These are phyloP conservation scores for Cyathus striatus DNA, from an alignment of 768 basidiomycete species.

Conservation along the genomic window DNA sequence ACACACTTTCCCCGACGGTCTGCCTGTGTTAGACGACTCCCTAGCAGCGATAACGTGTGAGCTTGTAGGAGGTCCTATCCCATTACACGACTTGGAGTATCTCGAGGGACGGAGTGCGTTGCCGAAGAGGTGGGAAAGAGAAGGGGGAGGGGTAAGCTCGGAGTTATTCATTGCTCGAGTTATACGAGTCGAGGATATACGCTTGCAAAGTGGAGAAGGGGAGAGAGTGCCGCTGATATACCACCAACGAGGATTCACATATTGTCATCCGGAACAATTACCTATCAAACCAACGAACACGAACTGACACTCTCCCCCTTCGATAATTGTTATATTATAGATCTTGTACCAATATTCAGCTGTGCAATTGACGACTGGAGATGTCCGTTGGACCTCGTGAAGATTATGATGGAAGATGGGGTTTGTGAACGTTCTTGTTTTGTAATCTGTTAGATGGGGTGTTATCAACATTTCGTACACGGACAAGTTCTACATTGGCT, in stretches of 20 bases:
- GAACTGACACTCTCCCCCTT: too few relatives aligned
- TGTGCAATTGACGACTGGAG: too few relatives aligned
- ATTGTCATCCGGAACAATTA: constrained; percentile 19
- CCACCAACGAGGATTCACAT: constrained; percentile 56
- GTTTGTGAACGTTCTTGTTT: too few relatives aligned
- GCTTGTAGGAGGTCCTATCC: constrained; percentile 55
- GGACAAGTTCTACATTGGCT: too few relatives aligned
- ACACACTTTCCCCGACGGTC: constrained; percentile 43
- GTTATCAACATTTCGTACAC: too few relatives aligned
- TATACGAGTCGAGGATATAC: constrained; percentile 43
- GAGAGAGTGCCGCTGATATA: constrained; percentile 56
- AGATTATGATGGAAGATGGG: too few relatives aligned
- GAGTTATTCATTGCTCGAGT: constrained; percentile 86
- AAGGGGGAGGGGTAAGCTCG: constrained; percentile 29
- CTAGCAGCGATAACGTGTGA: constrained; percentile 74
- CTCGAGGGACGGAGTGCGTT: constrained; percentile 19
- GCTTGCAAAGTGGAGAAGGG: constrained; percentile 15
- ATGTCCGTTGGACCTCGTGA: too few relatives aligned
- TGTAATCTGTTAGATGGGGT: too few relatives aligned
- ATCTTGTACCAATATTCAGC: too few relatives aligned
- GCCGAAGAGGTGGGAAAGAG: too few relatives aligned
- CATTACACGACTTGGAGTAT: constrained; percentile 50
- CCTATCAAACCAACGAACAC: too few relatives aligned
- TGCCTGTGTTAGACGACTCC: constrained; percentile 53
- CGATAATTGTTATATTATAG: too few relatives aligned